Base-by-base conservation (phyloP, 164 flowering plant genomes). In the Aristolochia fimbriata region DNA sequence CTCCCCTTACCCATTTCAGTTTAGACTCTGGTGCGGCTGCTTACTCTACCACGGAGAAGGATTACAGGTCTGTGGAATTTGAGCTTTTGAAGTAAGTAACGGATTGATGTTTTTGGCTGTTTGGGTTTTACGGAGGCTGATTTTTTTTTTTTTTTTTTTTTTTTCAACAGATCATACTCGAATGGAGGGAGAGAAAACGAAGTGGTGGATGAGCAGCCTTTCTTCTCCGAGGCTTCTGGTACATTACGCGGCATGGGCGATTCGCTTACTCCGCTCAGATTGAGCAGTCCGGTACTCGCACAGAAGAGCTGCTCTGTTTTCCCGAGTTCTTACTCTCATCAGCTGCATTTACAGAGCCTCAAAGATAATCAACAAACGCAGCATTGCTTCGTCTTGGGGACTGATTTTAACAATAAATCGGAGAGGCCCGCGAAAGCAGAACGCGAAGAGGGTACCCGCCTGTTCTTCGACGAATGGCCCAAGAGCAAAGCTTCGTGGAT, bases 381-480 rank as follows among this genome's bases (percentile, higher is more conserved):
- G 60, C 81, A 80, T 71, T 76, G 84, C 59, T 78, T 83, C 66
- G 22, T 51, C 3, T 79, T 81, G 46, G 72, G 78, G 43, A 71
- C 65, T 23, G 86, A 82, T 22, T 76, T 70, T 25, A 67, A 65
- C n/a, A n/a, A n/a, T n/a, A n/a, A n/a, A 10, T 72, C 83, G 0
- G 64, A 73, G 8, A 83, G 74, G 55, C 46, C 81, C 22, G 75
- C 64, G 56, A 83, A 85, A 58, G 81, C 70, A 54, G 89, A 80
- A 50, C 79, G 81, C 20, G 84, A 79, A 53, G 65, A 84, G 17
- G 83, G 83, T 49, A 51, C 55, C 4, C 86, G 80, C 51, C 83
- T 74, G n/a, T 87, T 91, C 77, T 81, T 87, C 45, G 95, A 91
- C 50, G 93, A 84, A 55, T 73, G 86, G 88, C 87, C 90, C 69